phyloP scores from a whole-genome alignment of 2,329 filamentous ascomycete genomes.

The Aulographum hederae region DNA sequence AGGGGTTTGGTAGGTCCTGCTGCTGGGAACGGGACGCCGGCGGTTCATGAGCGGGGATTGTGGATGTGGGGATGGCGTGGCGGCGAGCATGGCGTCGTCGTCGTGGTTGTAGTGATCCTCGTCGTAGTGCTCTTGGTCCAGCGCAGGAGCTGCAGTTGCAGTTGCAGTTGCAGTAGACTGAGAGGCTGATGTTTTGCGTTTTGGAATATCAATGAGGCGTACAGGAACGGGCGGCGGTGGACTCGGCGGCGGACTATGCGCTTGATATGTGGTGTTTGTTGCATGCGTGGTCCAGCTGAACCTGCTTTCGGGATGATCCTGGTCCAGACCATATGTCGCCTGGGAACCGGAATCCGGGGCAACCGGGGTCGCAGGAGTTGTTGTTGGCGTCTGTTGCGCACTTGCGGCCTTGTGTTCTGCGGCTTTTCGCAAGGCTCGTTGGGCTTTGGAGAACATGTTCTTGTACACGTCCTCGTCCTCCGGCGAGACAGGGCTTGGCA shows the following conservation, averaged over 20 bases:
- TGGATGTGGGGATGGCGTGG: no score
- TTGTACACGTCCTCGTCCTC: no score
- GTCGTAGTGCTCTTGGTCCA: constrained; percentile 1
- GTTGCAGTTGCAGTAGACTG: background rate
- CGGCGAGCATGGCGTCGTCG: background rate
- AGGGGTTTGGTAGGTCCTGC: no score
- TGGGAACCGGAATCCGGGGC: no score
- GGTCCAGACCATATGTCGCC: no score
- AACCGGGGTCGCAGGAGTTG: no score
- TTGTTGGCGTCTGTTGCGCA: no score
- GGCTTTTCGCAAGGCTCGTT: no score
- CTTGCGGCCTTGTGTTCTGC: no score
- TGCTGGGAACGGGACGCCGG: background rate
- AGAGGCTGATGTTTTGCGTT: background rate
- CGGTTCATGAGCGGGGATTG: background rate
- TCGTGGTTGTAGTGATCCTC: no score
- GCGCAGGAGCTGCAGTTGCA: constrained; percentile 9
- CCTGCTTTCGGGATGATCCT: constrained; percentile 25
- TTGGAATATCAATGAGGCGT: background rate
- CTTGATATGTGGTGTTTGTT: constrained; percentile 22
- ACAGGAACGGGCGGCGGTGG: constrained; percentile 15
- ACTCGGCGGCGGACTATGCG: constrained; percentile 22
- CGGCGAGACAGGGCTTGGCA: no score
- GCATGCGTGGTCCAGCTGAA: constrained; percentile 48
- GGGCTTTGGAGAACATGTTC: no score